These are phyloP conservation scores for Penicillium sclerotigenum DNA, from an alignment of 2,329 filamentous ascomycete species.

Conservation along the genomic window DNA sequence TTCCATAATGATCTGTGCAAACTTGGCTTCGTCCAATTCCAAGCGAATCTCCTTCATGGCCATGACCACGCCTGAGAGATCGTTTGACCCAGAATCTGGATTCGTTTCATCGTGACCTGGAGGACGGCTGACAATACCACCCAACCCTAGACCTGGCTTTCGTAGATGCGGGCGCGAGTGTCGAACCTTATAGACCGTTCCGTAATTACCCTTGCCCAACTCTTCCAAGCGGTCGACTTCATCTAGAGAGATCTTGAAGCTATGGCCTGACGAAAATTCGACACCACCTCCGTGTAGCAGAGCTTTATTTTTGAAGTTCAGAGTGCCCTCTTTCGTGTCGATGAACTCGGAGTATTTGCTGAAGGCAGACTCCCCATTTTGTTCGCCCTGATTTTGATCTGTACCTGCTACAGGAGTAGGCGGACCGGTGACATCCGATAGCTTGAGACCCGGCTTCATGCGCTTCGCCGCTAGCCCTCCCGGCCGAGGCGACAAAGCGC, in stretches of 20 bases:
- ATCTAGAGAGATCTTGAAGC: slow-evolving; percentile 90
- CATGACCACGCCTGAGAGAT: slow-evolving; percentile 71
- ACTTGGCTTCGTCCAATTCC: slow-evolving; percentile 94
- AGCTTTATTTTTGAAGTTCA: slow-evolving; percentile 91
- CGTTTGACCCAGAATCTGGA: slow-evolving; percentile 21
- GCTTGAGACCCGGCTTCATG: slow-evolving; percentile 47
- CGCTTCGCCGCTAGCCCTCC: slow-evolving; percentile 49
- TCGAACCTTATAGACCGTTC: slow-evolving; percentile 93
- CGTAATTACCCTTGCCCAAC: slow-evolving; percentile 96
- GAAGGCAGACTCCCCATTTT: slow-evolving; percentile 48
- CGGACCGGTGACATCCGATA: slow-evolving; percentile 48
- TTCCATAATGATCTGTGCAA: slow-evolving; percentile 96
- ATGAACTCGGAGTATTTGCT: slow-evolving; percentile 77
- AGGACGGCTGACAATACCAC: slow-evolving; percentile 54
- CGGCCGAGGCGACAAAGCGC: slow-evolving; percentile 41
- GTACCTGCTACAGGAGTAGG: slow-evolving; percentile 41
- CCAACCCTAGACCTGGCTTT: slow-evolving; percentile 57
- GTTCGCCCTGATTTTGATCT: slow-evolving; percentile 22
- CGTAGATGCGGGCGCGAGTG: slow-evolving; percentile 70
- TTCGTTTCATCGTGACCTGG: slow-evolving; percentile 17
- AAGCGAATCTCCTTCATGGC: slow-evolving; percentile 98
- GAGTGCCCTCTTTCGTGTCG: slow-evolving; percentile 83
- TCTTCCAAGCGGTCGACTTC: slow-evolving; percentile 92
- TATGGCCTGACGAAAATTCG: slow-evolving; percentile 84
- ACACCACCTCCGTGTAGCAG: slow-evolving; percentile 85